Conservation (phyloP, 2,329 filamentous ascomycete genomes). For the Pyrenophora tritici-repentis region DNA sequence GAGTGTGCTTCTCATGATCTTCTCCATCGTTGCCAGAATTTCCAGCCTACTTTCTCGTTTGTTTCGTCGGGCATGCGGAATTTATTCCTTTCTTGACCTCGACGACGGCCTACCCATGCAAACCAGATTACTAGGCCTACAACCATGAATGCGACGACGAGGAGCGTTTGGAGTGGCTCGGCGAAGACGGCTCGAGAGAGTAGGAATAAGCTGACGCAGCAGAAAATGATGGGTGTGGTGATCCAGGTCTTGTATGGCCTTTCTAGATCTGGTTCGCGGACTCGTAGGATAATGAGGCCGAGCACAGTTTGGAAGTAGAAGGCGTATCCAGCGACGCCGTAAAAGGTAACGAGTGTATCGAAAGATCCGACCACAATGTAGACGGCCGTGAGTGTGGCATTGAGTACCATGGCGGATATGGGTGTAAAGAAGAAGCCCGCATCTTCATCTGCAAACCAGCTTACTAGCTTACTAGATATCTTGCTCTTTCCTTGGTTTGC, state of each 20-base stretch:
- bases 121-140: constrained; percentile 87
- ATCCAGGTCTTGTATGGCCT: constrained; percentile 97
- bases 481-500: constrained; percentile 24
- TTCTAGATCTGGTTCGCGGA: constrained; percentile 84
- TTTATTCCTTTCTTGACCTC: constrained; percentile 32
- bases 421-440: constrained; percentile 89
- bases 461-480: constrained; percentile 29
- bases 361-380: constrained; percentile 93
- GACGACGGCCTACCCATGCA: constrained; percentile 71
- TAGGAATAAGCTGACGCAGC: constrained; percentile 93
- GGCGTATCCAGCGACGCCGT: constrained; percentile 93
- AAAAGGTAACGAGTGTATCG: constrained; percentile 89
- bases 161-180: constrained; percentile 84
- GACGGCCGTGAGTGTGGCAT: constrained; percentile 70
- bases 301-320: constrained; percentile 98
- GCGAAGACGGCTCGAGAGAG: constrained; percentile 87
- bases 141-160: constrained; percentile 83
- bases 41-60: constrained; percentile 47
- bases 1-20: not conserved
- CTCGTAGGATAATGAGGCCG: constrained; percentile 86
- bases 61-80: constrained; percentile 28
- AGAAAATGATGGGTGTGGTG: constrained; percentile 94
- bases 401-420: constrained; percentile 87
- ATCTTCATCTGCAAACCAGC: constrained; percentile 62
- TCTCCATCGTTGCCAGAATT: constrained; percentile 53